Evolutionary conservation across 805 yeast genomes (phyloP).

Genomic region (Ogataea neopini): DNA sequence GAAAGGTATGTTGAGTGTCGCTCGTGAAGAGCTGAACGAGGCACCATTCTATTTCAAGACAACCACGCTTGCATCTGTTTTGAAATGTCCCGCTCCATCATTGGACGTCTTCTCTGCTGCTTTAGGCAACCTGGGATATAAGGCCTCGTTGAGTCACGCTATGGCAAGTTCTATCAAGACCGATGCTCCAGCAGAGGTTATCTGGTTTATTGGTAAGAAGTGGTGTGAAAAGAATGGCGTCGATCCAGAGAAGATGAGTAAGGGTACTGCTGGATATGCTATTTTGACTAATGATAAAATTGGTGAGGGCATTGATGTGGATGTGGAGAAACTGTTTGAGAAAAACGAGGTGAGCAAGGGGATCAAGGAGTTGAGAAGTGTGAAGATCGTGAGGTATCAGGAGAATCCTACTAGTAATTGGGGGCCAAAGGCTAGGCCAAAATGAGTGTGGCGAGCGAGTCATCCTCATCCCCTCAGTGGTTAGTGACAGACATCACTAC

Average conservation of each 20-base stretch:
- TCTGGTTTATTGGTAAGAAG: conserved; percentile 71
- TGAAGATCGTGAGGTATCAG: conserved; percentile 85
- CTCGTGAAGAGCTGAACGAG: conserved; percentile 62
- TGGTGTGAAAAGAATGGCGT: conserved; percentile 55
- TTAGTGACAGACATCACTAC: too few species aligned
- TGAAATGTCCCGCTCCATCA: conserved; percentile 85
- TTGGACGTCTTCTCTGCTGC: conserved; percentile 73
- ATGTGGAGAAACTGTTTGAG: conserved; percentile 54
- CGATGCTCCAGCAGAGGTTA: conserved; percentile 78
- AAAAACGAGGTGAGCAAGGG: conserved; percentile 56
- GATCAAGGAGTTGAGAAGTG: conserved; percentile 62
- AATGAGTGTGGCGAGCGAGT: conserved; percentile 8
- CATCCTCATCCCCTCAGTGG: too few species aligned
- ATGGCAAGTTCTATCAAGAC: conserved; percentile 85
- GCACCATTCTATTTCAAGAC: conserved; percentile 84
- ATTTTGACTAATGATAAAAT: conserved; percentile 48
- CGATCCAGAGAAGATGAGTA: conserved; percentile 41
- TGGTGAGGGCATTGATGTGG: conserved; percentile 35
- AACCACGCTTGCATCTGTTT: conserved; percentile 68
- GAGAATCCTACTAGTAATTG: conserved; percentile 92
- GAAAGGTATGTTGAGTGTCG: conserved; percentile 89
- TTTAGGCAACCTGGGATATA: conserved; percentile 77
- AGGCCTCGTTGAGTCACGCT: conserved; percentile 87
- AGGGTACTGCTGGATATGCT: conserved; percentile 58
- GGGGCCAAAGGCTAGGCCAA: conserved; percentile 89